Conservation (phyloP, 805 yeast genomes). For the Komagataella phaffii region DNA sequence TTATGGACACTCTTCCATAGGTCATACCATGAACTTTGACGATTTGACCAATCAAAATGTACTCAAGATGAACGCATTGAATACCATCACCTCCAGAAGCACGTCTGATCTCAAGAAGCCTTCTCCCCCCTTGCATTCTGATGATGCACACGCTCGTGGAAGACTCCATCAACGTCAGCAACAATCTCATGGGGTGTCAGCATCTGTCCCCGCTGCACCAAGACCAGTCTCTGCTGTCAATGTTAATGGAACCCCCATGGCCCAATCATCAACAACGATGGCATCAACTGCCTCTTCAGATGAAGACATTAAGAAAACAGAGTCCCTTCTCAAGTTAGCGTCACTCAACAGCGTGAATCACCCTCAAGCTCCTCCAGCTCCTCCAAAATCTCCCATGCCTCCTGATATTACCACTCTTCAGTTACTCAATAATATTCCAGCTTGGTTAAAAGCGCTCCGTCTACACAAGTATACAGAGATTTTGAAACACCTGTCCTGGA, state of each 20-base stretch:
- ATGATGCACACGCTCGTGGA: background rate
- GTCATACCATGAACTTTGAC: slow-evolving; percentile 5
- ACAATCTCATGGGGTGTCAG: background rate
- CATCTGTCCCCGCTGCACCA: background rate
- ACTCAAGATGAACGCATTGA: slow-evolving; percentile 53
- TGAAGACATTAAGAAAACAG: background rate
- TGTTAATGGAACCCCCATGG: background rate
- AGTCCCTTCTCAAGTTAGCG: slow-evolving; percentile 1
- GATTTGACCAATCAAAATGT: slow-evolving; percentile 18
- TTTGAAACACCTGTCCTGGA: slow-evolving; percentile 66
- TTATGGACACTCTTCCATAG: background rate
- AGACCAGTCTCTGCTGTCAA: background rate
- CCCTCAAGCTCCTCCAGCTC: slow-evolving; percentile 7
- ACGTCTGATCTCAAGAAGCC: background rate
- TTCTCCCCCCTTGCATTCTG: background rate
- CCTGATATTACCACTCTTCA: slow-evolving; percentile 37
- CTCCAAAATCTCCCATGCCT: slow-evolving; percentile 29
- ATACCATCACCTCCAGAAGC: slow-evolving; percentile 42
- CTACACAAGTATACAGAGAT: slow-evolving; percentile 90
- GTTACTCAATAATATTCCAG: slow-evolving; percentile 66
- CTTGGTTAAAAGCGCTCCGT: slow-evolving; percentile 82
- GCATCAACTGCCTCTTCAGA: background rate
- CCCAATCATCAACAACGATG: slow-evolving; percentile 7
- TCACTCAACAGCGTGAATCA: slow-evolving; percentile 1
- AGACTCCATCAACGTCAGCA: background rate